phyloP scores from a whole-genome alignment of 2,329 filamentous ascomycete species.

The Claviceps digitariae region DNA sequence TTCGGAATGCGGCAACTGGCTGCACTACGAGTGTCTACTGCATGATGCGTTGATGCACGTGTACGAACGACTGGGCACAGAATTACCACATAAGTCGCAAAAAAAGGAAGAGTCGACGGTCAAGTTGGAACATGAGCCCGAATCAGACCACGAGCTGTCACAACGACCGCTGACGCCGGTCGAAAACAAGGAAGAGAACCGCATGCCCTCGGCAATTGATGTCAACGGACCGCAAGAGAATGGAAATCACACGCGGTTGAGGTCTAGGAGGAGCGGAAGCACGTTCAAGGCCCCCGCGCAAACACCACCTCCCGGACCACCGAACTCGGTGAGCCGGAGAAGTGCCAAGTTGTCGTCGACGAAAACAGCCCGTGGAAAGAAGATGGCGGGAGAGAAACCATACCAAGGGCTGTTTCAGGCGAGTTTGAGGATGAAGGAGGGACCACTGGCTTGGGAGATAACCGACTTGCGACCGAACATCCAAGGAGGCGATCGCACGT shows the following conservation, averaged over 20 bases:
- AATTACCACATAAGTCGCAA: slow-evolving; percentile 41
- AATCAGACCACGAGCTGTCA: slow-evolving; percentile 14
- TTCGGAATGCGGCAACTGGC: slow-evolving; percentile 42
- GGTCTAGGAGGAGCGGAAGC: slow-evolving; percentile 21
- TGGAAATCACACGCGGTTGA: slow-evolving; percentile 20
- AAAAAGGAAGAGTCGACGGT: slow-evolving; percentile 22
- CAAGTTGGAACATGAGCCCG: slow-evolving; percentile 13
- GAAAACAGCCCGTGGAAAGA: slow-evolving; percentile 26
- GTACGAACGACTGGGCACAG: slow-evolving; percentile 34
- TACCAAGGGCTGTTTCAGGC: slow-evolving; percentile 41
- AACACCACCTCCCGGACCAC: slow-evolving; percentile 18
- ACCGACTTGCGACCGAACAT: slow-evolving; percentile 35
- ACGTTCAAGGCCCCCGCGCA: slow-evolving; percentile 16
- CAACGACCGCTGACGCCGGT: slow-evolving; percentile 36
- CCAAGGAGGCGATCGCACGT: slow-evolving; percentile 34
- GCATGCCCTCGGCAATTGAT: slow-evolving; percentile 36
- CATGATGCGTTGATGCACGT: slow-evolving; percentile 38
- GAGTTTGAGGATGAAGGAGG: slow-evolving; percentile 31
- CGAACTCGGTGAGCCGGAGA: slow-evolving; percentile 12
- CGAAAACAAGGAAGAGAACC: slow-evolving; percentile 34
- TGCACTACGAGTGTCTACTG: slow-evolving; percentile 49
- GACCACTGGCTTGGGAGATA: slow-evolving; percentile 36
- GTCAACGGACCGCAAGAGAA: slow-evolving; percentile 34
- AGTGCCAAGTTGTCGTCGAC: slow-evolving; percentile 14
- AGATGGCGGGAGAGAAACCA: slow-evolving; percentile 25